Evolutionary conservation across 805 yeast species (phyloP).

Genomic region (Hanseniaspora meyeri): DNA sequence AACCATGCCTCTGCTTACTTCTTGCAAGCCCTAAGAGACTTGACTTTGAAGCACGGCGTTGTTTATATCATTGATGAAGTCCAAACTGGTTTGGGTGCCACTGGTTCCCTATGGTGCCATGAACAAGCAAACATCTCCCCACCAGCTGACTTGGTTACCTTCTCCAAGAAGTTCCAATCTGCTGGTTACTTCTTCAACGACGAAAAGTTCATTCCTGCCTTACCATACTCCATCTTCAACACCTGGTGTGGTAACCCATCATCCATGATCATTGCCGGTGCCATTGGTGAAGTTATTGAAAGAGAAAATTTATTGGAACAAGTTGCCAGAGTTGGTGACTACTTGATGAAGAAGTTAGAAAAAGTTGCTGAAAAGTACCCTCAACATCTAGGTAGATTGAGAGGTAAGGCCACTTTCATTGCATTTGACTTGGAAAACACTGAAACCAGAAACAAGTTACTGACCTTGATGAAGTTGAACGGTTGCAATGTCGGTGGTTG

Average conservation of each 20-base stretch:
- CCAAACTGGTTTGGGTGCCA: constrained; percentile 64
- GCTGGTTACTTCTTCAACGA: constrained; percentile 60
- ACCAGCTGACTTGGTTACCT: constrained; percentile 58
- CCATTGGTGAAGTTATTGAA: constrained; percentile 44
- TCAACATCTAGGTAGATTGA: constrained; percentile 34
- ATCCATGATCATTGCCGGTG: constrained; percentile 49
- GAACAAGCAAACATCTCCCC: constrained; percentile 52
- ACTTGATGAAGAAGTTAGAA: constrained; percentile 36
- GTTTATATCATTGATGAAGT: constrained; percentile 60
- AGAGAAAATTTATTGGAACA: constrained; percentile 38
- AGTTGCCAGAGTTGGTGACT: constrained; percentile 42
- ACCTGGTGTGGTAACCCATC: constrained; percentile 74
- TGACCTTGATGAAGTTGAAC: constrained; percentile 34
- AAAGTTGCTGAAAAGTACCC: constrained; percentile 30
- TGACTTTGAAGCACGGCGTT: constrained; percentile 45
- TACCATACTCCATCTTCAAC: constrained; percentile 59
- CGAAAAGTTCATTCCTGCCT: constrained; percentile 44
- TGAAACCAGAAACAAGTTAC: constrained; percentile 36
- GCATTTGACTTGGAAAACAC: constrained; percentile 46
- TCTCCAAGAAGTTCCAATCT: constrained; percentile 60
- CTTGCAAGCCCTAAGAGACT: constrained; percentile 50
- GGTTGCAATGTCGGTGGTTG: constrained; percentile 64
- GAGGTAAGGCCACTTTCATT: constrained; percentile 59
- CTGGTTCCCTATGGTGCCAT: constrained; percentile 64
- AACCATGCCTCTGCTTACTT: constrained; percentile 53